These are phyloP conservation scores for Ceratonia siliqua DNA, from an alignment of 306 rosid species.

Conservation along the genomic window DNA sequence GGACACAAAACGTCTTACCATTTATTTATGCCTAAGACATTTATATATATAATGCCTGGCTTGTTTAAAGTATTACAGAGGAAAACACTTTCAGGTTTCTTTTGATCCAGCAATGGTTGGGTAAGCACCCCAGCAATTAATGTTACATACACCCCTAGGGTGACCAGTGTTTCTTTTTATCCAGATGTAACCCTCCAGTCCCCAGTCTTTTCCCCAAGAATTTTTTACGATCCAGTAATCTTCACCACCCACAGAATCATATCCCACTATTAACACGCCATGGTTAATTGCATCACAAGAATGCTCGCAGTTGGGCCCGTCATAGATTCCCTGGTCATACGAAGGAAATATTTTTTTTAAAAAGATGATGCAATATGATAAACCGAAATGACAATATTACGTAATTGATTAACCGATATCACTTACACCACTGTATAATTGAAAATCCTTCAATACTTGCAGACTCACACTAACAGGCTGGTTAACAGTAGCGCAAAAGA, in stretches of 20 bases:
- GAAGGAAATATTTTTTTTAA: no score
- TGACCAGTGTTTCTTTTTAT: slow-evolving; percentile 44
- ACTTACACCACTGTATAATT: slow-evolving; percentile 42
- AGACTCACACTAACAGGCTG: slow-evolving; percentile 51
- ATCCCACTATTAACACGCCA: slow-evolving; percentile 46
- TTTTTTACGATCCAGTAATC: slow-evolving; percentile 63
- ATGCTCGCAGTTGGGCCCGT: no score
- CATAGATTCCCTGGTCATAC: slow-evolving; percentile 48
- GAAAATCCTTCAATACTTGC: slow-evolving; percentile 35
- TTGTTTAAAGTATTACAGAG: no score
- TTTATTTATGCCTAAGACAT: no score
- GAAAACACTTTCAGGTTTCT: no score
- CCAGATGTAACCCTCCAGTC: slow-evolving; percentile 46
- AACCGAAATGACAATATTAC: no score
- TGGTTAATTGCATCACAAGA: no score
- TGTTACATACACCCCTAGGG: neutral
- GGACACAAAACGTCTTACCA: no score
- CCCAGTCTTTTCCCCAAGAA: slow-evolving; percentile 57
- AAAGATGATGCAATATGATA: no score
- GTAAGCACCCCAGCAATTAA: no score
- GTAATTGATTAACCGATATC: neutral
- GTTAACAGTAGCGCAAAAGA: slow-evolving; percentile 36
- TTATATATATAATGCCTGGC: no score
- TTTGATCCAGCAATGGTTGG: no score
- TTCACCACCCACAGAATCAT: slow-evolving; percentile 46